These are phyloP conservation scores for Chamaecyparis obtusa DNA, from an alignment of 75 land plant species.

Conservation along the genomic window DNA sequence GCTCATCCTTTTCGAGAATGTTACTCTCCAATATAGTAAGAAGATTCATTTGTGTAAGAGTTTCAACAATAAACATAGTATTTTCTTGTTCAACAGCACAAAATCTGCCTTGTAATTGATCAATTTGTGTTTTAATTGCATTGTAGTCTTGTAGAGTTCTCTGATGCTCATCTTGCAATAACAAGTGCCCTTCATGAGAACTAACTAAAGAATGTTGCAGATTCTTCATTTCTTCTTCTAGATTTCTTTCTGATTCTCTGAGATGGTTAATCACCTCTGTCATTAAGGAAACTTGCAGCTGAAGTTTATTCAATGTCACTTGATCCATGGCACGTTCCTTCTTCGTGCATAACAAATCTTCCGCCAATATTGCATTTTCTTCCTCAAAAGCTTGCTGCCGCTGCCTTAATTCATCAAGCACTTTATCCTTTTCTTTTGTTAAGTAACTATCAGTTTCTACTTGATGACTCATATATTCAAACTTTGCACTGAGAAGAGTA, in stretches of 20 bases:
- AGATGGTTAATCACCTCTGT: slow-evolving; percentile 7
- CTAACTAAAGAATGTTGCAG: slow-evolving; percentile 6
- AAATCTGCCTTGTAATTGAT: slow-evolving; percentile 5
- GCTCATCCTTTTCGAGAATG: neutral
- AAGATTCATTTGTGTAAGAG: slow-evolving; percentile 5
- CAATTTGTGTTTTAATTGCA: slow-evolving; percentile 1
- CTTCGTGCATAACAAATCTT: neutral
- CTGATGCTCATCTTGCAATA: slow-evolving; percentile 6
- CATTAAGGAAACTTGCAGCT: slow-evolving; percentile 11
- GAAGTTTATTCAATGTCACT: neutral
- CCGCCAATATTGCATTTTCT: neutral
- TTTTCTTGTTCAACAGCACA: slow-evolving; percentile 6
- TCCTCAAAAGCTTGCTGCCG: slow-evolving; percentile 5
- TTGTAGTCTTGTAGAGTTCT: slow-evolving; percentile 6
- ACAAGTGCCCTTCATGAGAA: slow-evolving; percentile 4
- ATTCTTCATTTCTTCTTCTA: slow-evolving; percentile 11
- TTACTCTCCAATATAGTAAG: neutral
- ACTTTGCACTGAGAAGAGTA: neutral
- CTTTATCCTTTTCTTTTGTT: slow-evolving; percentile 1
- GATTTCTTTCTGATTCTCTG: slow-evolving; percentile 2
- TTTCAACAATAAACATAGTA: neutral
- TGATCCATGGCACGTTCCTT: slow-evolving; percentile 2
- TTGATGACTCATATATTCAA: neutral
- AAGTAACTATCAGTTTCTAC: neutral
- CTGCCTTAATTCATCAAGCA: neutral